Evolutionary conservation across 2,329 filamentous ascomycete species (phyloP), one percentile per base, ranked within the genome.

Genomic region (Dactylellina cionopaga): DNA sequence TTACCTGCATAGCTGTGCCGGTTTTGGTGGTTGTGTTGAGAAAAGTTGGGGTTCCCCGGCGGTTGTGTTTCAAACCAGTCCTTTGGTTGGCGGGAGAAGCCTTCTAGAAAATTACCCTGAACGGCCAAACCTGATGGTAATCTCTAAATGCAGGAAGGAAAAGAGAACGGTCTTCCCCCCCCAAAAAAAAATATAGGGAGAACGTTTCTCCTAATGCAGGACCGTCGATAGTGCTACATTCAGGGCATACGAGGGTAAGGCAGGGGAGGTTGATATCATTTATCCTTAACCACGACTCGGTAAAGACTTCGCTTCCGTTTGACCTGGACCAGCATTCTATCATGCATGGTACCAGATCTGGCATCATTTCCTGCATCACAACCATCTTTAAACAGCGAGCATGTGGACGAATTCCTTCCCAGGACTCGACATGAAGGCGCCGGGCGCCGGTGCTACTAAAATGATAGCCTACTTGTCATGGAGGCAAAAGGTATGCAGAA

Each of bases 71-170:
- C 64, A 69, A 54, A 58, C 27, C 33, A 44, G 51, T 52, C 44
- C 22, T 46, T 46, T 69, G 64, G 64, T 55, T 60, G 64, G 15
- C 64, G 64, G 64, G 54, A 69, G 64, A 69, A 60, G 54, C 25
- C 46, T 60, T 69, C 64, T 69, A 60, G 64, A 69, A 69, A 54
- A 52, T 27, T 60, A 46, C 54, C 31, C 1, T 15, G 33, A 54
- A 46, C 13, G 29, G 6, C 25, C 55, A 27, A 29, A 17, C 46
- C 25, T 24, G 27, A 5, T 29, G 6, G 11, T 37, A 25, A 54
- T 15, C 33, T 24, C 11, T 13, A 25, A 17, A 22, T 27, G n/a
- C 27, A 17, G 31, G 3, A 24, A 9, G 33, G 33, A n/a, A n/a
- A n/a, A n/a, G n/a, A n/a, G n/a, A n/a, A n/a, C n/a, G n/a, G n/a